Conservation (phyloP, 495 filamentous ascomycete genomes). For the Parachaetomium inaequale region DNA sequence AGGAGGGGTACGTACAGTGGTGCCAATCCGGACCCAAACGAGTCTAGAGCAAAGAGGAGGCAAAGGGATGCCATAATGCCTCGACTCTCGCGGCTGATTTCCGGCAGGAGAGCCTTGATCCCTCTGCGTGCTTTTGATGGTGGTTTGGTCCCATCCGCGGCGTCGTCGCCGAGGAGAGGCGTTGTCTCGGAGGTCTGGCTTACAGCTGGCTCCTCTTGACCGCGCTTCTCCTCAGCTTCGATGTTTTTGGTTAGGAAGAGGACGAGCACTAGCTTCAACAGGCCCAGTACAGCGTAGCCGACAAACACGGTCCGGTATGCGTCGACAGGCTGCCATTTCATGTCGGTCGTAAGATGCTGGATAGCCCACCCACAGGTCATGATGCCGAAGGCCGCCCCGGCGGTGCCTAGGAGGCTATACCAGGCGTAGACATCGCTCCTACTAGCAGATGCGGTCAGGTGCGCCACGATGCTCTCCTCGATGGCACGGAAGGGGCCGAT, state of each 20-base stretch:
- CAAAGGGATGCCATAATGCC: slow-evolving; percentile 47
- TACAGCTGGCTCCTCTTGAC: slow-evolving; percentile 20
- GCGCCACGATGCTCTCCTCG: slow-evolving; percentile 73
- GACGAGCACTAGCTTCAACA: slow-evolving; percentile 61
- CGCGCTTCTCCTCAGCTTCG: too few relatives aligned
- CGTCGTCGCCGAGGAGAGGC: background rate
- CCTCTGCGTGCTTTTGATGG: too few relatives aligned
- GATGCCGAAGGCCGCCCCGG: slow-evolving; percentile 64
- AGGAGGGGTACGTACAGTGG: background rate
- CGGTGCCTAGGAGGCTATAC: slow-evolving; percentile 70
- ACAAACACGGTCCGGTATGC: slow-evolving; percentile 70
- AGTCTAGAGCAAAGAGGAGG: slow-evolving; percentile 43
- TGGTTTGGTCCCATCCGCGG: too few relatives aligned
- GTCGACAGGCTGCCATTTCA: slow-evolving; percentile 52
- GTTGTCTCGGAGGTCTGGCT: background rate
- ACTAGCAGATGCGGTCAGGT: slow-evolving; percentile 58
- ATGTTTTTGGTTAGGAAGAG: slow-evolving; percentile 56
- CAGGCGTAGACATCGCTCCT: slow-evolving; percentile 77
- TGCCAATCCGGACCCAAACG: slow-evolving; percentile 30
- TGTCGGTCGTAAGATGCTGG: slow-evolving; percentile 44
- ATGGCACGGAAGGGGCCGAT: slow-evolving; percentile 80
- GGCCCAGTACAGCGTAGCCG: slow-evolving; percentile 61
- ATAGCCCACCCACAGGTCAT: slow-evolving; percentile 64
- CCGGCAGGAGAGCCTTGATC: background rate
- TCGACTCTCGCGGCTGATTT: background rate